A percentile compares a stretch with the other conserved stretches of the same genome.
Evolutionary conservation across 352 stramenopile genomes (phyloP).

Genomic region (Thalassiosira allenii): DNA sequence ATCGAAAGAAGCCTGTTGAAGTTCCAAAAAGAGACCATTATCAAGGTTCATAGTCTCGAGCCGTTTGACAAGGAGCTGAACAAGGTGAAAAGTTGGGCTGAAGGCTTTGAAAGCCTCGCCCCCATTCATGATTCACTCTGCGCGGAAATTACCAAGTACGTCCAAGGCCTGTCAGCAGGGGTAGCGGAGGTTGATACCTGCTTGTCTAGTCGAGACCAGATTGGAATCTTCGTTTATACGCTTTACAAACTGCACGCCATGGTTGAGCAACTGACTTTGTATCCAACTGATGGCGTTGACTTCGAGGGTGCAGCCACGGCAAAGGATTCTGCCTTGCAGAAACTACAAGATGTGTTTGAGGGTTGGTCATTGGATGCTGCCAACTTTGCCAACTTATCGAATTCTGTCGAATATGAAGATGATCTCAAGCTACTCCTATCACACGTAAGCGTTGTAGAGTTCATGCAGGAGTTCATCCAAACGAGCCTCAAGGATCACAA

Average conservation of each 20-base stretch:
- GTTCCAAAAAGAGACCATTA: constrained; percentile 26
- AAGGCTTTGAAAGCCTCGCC: constrained; percentile 33
- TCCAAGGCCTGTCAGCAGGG: constrained; percentile 6
- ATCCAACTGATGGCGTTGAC: constrained; percentile 16
- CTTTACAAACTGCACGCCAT: constrained; percentile 18
- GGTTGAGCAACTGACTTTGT: constrained; percentile 12
- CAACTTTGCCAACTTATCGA: constrained; percentile 30
- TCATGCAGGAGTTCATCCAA: constrained; percentile 5
- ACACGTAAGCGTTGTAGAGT: constrained; percentile 4
- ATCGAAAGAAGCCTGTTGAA: constrained; percentile 15
- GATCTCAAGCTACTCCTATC: constrained; percentile 21
- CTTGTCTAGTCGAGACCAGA: constrained; percentile 5
- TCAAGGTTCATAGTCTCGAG: not conserved
- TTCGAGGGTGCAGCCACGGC: not conserved
- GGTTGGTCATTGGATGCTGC: constrained; percentile 12
- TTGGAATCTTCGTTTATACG: constrained; percentile 11
- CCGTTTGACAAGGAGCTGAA: constrained; percentile 30
- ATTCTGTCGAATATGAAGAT: constrained; percentile 17
- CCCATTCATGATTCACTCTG: constrained; percentile 19
- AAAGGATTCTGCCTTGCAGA: constrained; percentile 21
- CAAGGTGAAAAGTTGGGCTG: constrained; percentile 41
- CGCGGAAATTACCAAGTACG: constrained; percentile 8
- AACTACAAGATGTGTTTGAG: constrained; percentile 1
- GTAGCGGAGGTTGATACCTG: constrained; percentile 19
- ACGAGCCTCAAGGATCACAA: constrained; percentile 3